Conservation (phyloP, 768 basidiomycete species). For the Rhizopogon vulgaris region DNA sequence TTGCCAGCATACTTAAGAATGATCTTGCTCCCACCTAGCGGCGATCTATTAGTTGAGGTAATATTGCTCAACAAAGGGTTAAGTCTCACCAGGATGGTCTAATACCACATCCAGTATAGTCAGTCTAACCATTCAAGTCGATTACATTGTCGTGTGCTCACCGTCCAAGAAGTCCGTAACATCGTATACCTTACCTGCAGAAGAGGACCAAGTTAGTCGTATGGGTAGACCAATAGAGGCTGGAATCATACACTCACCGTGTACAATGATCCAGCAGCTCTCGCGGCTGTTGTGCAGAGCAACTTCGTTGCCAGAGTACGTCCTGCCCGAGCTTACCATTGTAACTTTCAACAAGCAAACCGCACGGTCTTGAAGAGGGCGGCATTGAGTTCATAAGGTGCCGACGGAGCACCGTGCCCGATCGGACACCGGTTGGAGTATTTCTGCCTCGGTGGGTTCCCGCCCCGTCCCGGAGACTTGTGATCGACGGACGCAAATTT, state of each 20-base stretch:
- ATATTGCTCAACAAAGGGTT: not conserved
- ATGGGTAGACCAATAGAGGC: not conserved
- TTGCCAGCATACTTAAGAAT: conserved; percentile 83
- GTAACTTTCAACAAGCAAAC: not conserved
- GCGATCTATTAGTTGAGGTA: conserved; percentile 15
- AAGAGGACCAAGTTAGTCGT: not conserved
- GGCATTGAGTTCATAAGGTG: not conserved
- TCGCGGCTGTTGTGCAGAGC: conserved; percentile 43
- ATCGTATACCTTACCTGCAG: conserved; percentile 60
- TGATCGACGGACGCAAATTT: not conserved
- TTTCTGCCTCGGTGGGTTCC: not conserved
- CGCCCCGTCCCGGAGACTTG: not conserved
- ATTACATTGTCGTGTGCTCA: conserved; percentile 27
- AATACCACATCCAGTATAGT: conserved; percentile 1
- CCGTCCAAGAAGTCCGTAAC: conserved; percentile 67
- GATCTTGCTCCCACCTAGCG: conserved; percentile 65
- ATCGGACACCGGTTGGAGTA: not conserved
- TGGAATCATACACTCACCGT: conserved; percentile 36
- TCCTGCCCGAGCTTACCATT: not conserved
- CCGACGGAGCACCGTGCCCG: conserved; percentile 10
- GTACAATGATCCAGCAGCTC: conserved; percentile 70
- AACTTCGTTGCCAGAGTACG: conserved; percentile 38
- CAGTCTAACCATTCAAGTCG: conserved; percentile 36
- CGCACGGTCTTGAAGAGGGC: not conserved
- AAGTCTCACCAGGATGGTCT: not conserved